Evolutionary conservation across 2,329 filamentous ascomycete species (phyloP).

Genomic region (Furcasterigmium sp.): DNA sequence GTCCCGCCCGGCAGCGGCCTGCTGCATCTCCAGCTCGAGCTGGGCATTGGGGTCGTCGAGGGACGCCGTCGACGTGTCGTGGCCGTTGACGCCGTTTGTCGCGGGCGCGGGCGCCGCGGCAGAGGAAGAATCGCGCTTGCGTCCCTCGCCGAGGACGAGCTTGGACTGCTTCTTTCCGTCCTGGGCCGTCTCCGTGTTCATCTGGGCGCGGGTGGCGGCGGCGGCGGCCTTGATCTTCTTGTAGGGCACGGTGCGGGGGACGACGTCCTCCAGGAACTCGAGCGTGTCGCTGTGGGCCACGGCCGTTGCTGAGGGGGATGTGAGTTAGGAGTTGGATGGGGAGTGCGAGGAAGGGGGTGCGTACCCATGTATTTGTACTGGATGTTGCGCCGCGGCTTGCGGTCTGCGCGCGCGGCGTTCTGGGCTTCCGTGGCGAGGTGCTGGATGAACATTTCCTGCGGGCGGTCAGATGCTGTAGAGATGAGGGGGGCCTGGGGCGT

Average conservation of each 20-base stretch:
- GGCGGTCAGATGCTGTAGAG: neutral
- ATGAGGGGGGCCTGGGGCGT: neutral
- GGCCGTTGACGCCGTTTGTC: conserved; percentile 11
- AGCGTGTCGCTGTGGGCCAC: conserved; percentile 87
- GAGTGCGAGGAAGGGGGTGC: conserved; percentile 16
- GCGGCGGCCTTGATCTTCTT: conserved; percentile 68
- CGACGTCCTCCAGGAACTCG: conserved; percentile 87
- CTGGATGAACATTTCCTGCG: conserved; percentile 89
- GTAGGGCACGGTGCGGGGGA: conserved; percentile 80
- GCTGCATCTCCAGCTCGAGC: conserved; percentile 49
- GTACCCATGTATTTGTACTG: conserved; percentile 91
- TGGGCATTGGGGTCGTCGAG: conserved; percentile 44
- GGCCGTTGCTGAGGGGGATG: conserved; percentile 63
- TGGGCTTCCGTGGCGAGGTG: conserved; percentile 81
- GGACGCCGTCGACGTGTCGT: conserved; percentile 2
- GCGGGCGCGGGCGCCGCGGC: neutral
- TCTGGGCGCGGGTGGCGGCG: conserved; percentile 40
- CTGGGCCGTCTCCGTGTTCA: conserved; percentile 16
- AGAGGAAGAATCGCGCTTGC: neutral
- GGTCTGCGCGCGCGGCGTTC: conserved; percentile 83
- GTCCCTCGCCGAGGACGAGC: conserved; percentile 1
- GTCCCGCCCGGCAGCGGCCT: conserved; percentile 27
- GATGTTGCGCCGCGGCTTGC: conserved; percentile 87
- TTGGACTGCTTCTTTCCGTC: conserved; percentile 8
- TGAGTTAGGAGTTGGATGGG: neutral